A percentile compares a stretch with the other conserved stretches of the same genome.
phyloP scores from a whole-genome alignment of 1,284 basidiomycete species.

The Cryptococcus floricola region DNA sequence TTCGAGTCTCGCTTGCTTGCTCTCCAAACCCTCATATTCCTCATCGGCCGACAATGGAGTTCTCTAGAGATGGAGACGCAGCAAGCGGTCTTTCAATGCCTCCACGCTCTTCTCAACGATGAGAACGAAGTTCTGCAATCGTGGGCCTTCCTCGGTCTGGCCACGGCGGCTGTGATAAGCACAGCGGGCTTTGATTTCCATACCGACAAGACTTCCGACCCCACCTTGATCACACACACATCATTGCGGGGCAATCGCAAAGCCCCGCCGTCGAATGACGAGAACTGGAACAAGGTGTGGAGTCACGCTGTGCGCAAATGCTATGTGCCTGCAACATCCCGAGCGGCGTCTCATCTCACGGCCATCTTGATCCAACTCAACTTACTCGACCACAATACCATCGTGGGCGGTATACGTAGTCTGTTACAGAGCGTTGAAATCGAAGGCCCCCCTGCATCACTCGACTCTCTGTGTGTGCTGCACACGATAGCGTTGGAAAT shows the following conservation, averaged over 20 bases:
- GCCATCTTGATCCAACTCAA: conserved; percentile 52
- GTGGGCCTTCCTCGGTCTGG: conserved; percentile 76
- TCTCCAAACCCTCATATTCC: conserved; percentile 77
- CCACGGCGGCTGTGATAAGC: conserved; percentile 49
- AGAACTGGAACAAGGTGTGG: conserved; percentile 72
- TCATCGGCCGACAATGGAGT: conserved; percentile 70
- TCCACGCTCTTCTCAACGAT: conserved; percentile 61
- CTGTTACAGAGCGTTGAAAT: conserved; percentile 75
- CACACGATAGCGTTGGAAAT: conserved; percentile 63
- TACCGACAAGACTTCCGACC: no score
- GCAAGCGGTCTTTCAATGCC: conserved; percentile 55
- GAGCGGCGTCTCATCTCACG: conserved; percentile 76
- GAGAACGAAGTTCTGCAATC: conserved; percentile 66
- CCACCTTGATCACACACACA: conserved; percentile 5
- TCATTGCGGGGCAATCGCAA: not conserved
- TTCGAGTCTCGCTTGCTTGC: conserved; percentile 51
- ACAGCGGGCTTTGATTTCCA: no score
- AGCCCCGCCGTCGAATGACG: not conserved
- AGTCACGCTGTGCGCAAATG: conserved; percentile 70
- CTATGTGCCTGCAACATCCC: conserved; percentile 62
- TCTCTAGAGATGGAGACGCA: conserved; percentile 59
- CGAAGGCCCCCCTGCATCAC: conserved; percentile 77
- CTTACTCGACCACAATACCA: conserved; percentile 57
- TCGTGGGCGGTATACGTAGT: conserved; percentile 66
- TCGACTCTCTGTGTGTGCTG: conserved; percentile 80